Conservation (phyloP, 768 basidiomycete species). For the Vishniacozyma victoriae region DNA sequence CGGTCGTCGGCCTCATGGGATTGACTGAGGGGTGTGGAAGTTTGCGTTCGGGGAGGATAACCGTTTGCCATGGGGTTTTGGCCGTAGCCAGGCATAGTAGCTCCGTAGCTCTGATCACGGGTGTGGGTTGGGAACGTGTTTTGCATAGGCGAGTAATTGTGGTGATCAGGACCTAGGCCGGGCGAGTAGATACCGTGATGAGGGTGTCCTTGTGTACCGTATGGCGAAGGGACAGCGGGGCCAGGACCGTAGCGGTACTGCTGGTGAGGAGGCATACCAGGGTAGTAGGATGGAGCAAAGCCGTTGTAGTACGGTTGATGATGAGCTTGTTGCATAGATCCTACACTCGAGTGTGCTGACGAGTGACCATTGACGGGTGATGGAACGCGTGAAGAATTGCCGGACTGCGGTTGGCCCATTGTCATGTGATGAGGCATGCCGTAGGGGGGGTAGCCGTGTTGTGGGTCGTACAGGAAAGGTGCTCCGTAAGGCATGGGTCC, state of each 20-base stretch:
- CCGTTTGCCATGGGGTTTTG: slow-evolving; percentile 27
- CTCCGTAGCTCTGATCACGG: slow-evolving; percentile 29
- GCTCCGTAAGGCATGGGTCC: slow-evolving; percentile 13
- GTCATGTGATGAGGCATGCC: slow-evolving; percentile 19
- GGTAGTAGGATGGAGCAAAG: slow-evolving; percentile 26
- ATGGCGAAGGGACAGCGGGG: slow-evolving; percentile 21
- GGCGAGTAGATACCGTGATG: slow-evolving; percentile 31
- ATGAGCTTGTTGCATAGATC: slow-evolving; percentile 15
- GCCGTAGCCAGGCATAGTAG: slow-evolving; percentile 22
- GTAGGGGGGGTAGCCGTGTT: slow-evolving; percentile 22
- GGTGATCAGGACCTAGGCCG: slow-evolving; percentile 20
- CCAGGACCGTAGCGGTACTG: slow-evolving; percentile 32
- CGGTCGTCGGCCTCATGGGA: slow-evolving; percentile 22
- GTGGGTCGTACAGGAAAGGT: slow-evolving; percentile 33
- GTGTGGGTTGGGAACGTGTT: slow-evolving; percentile 23
- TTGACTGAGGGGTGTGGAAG: slow-evolving; percentile 34
- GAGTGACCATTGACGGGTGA: slow-evolving; percentile 37
- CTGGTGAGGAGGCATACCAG: slow-evolving; percentile 22
- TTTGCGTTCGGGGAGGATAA: slow-evolving; percentile 34
- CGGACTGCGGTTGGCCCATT: slow-evolving; percentile 20
- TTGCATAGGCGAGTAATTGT: slow-evolving; percentile 35
- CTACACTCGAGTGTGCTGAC: slow-evolving; percentile 18
- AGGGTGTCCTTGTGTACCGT: slow-evolving; percentile 15
- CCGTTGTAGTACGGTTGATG: slow-evolving; percentile 27
- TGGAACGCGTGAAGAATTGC: slow-evolving; percentile 31